Conservation (phyloP, 2,329 filamentous ascomycete genomes). For the Xylaria sp. region DNA sequence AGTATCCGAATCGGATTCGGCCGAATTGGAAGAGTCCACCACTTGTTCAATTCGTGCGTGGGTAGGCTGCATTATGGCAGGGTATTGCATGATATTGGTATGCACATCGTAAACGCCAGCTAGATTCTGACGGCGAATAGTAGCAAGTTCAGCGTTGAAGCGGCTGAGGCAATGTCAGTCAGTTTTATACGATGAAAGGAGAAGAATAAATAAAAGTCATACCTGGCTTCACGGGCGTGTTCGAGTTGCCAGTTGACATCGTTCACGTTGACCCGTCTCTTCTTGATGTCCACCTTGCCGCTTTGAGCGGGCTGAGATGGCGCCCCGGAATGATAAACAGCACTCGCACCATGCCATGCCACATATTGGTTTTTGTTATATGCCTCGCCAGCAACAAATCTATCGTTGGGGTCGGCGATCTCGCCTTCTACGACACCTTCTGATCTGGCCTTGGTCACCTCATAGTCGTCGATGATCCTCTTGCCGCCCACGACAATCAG, state of each 20-base stretch:
- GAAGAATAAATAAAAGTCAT: constrained; percentile 43
- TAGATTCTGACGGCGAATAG: constrained; percentile 70
- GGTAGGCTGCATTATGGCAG: constrained; percentile 86
- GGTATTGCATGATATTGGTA: constrained; percentile 90
- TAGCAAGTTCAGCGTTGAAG: constrained; percentile 79
- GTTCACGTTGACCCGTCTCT: constrained; percentile 84
- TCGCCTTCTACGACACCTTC: constrained; percentile 87
- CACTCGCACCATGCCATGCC: constrained; percentile 95
- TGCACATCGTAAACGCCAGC: constrained; percentile 89
- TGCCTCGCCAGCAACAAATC: constrained; percentile 75
- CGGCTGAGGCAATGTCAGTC: constrained; percentile 58
- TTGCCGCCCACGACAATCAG: constrained; percentile 91
- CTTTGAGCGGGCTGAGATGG: constrained; percentile 77
- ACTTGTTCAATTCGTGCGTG: constrained; percentile 83
- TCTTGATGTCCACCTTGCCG: constrained; percentile 81
- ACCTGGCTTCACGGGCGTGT: constrained; percentile 91
- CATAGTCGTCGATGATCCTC: constrained; percentile 87
- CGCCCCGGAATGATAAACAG: constrained; percentile 86
- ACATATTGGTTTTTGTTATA: constrained; percentile 99
- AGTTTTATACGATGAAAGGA: background rate
- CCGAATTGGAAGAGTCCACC: constrained; percentile 34
- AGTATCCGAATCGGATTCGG: constrained; percentile 35
- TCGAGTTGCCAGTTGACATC: constrained; percentile 97
- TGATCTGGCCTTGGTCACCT: constrained; percentile 74
- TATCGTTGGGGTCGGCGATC: constrained; percentile 87